These are phyloP conservation scores for Aspergillus piperis DNA, from an alignment of 2,329 filamentous ascomycete species.

Conservation along the genomic window DNA sequence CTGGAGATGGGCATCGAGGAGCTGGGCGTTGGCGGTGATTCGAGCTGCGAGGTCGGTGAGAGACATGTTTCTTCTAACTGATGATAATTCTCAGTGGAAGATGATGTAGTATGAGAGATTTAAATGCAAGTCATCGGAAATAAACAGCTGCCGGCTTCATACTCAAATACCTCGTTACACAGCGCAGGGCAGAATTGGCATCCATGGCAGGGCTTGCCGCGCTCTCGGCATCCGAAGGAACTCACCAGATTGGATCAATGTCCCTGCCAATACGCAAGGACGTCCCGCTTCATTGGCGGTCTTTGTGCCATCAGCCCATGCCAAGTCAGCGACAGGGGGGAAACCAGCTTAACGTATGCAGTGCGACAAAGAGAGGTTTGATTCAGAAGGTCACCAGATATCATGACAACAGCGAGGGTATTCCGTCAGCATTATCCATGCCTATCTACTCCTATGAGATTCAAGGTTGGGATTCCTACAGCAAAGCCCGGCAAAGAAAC, in stretches of 20 bases:
- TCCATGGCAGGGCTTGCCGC: neutral
- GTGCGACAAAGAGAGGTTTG: no score
- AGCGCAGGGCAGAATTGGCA: neutral
- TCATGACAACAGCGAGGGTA: neutral
- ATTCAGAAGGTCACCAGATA: no score
- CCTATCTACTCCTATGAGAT: neutral
- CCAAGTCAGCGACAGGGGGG: no score
- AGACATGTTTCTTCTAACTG: neutral
- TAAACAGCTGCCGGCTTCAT: no score
- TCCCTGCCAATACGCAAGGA: neutral
- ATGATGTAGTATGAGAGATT: no score
- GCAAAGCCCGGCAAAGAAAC: neutral
- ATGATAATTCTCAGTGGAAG: no score
- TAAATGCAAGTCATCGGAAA: no score
- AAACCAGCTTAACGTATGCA: no score
- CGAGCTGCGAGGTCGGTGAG: neutral
- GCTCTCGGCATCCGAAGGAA: neutral
- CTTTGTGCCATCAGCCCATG: no score
- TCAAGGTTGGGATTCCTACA: neutral
- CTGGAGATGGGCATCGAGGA: neutral
- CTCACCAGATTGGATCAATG: neutral
- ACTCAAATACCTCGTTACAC: neutral
- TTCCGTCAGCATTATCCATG: neutral
- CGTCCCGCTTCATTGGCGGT: no score
- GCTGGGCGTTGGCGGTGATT: neutral